phyloP scores from a whole-genome alignment of 805 yeast species.

The Spathaspora gorwiae region DNA sequence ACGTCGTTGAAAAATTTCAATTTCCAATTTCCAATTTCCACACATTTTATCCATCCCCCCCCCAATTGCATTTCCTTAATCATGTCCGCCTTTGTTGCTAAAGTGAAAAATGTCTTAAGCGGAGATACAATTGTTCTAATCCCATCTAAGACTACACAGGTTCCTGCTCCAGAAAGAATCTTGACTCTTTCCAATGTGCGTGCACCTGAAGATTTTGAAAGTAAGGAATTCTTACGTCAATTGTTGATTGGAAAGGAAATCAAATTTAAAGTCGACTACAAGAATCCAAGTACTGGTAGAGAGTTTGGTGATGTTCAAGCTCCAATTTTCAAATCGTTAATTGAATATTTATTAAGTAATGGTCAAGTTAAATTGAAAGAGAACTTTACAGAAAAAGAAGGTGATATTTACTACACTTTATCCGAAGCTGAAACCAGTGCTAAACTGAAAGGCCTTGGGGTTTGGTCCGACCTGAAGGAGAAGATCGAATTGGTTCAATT shows the following conservation, averaged over 20 bases:
- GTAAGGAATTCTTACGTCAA: conserved; percentile 59
- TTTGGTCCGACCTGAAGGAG: conserved; percentile 40
- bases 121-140: conserved; percentile 66
- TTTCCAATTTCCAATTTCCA: neutral
- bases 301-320: conserved; percentile 71
- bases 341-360: conserved; percentile 48
- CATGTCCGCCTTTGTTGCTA: conserved; percentile 37
- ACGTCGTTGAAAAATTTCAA: neutral
- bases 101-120: conserved; percentile 64
- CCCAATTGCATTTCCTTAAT: neutral
- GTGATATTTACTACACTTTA: conserved; percentile 34
- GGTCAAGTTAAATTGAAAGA: conserved; percentile 65
- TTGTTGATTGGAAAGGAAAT: conserved; percentile 63
- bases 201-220: conserved; percentile 52
- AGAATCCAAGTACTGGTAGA: conserved; percentile 45
- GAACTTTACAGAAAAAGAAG: conserved; percentile 39
- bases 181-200: conserved; percentile 63
- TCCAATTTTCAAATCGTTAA: conserved; percentile 58
- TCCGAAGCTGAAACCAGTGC: conserved; percentile 48
- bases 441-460: conserved; percentile 43
- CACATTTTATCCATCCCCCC: neutral
- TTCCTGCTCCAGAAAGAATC: conserved; percentile 51
- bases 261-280: conserved; percentile 54
- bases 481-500: conserved; percentile 22
- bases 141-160: conserved; percentile 41